Base-by-base conservation (phyloP, 805 yeast genomes). In the Saturnispora serradocipensis region DNA sequence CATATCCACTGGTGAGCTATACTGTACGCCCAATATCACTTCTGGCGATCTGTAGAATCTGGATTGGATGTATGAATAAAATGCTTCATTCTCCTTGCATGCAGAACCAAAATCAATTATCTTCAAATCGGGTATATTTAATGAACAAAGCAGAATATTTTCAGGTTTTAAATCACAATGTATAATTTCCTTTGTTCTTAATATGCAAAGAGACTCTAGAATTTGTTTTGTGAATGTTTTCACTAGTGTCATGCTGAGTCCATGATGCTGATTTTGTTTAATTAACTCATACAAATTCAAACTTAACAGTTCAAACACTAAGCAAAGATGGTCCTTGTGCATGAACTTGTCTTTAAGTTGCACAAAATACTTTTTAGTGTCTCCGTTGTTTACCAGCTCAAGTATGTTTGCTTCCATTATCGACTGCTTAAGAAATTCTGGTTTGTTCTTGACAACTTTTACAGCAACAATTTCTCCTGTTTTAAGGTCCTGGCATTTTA, bases 31-130 rank as follows among this genome's bases (percentile, higher is more conserved):
- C 50, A 93, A 69, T 15, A 93, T 75, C 18, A 93, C 73, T 66
- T 91, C 99, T 0, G 98, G 99, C 1, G 99, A 95, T 52, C 99
- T 74, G 67, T 95, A 93, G 98, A 99, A 93, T 56, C 99, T 71
- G 0, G 99, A 3, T 67, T 90, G 98, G 57, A 90, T 87, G 63
- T 90, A 90, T 0, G 97, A 85, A 69, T 88, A 90, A 5, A 90
- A 74, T 1, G 95, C 87, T 60, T 89, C 91, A 51, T 89, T 73
- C 56, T 91, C 95, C 63, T 88, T 91, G 64, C 98, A 90, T 0
- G 98, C 96, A 2, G 93, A 82, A 1, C 98, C 98, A 70, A 91
- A 93, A 70, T 93, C 99, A 60, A 93, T 91, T 43, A 93, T 85
- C 67, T 93, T 93, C 58, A 93, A 80, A 43, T 82, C 87, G 0